A percentile compares a stretch with the other conserved stretches of the same genome.
Conservation (phyloP, 306 rosid genomes). For the Medicago ruthenica region DNA sequence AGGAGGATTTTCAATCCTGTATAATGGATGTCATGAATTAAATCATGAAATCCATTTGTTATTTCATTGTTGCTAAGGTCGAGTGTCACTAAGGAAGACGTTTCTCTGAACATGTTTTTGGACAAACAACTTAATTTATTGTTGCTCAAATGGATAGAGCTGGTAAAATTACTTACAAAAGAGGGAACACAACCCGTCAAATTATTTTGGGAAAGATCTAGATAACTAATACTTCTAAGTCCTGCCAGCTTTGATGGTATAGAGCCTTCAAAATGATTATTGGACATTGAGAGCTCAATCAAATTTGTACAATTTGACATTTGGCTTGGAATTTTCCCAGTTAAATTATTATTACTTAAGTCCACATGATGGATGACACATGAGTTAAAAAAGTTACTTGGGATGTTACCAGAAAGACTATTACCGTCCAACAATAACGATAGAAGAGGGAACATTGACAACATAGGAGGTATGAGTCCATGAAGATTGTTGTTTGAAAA, state of each 20-base stretch:
- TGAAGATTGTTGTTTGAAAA: background rate
- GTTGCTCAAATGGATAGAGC: background rate
- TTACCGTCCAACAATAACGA: background rate
- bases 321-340: constrained; percentile 28
- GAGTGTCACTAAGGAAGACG: background rate
- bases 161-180: background rate
- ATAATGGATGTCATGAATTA: background rate
- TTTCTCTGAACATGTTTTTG: background rate
- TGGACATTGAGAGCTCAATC: background rate
- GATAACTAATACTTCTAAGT: background rate
- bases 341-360: constrained; percentile 20
- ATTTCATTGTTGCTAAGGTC: constrained; percentile 36
- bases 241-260: background rate
- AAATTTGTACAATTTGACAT: background rate
- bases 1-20: constrained; percentile 8
- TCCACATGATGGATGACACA: background rate
- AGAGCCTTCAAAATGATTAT: constrained; percentile 36
- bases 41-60: background rate
- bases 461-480: background rate
- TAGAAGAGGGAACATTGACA: background rate
- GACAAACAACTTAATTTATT: constrained; percentile 23
- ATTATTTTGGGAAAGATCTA: constrained; percentile 26
- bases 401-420: background rate
- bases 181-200: constrained; percentile 4
- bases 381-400: background rate